A percentile compares a stretch with the other conserved stretches of the same genome.
phyloP scores from a whole-genome alignment of 108 stramenopile species.

The Aurantiochytrium sp. region DNA sequence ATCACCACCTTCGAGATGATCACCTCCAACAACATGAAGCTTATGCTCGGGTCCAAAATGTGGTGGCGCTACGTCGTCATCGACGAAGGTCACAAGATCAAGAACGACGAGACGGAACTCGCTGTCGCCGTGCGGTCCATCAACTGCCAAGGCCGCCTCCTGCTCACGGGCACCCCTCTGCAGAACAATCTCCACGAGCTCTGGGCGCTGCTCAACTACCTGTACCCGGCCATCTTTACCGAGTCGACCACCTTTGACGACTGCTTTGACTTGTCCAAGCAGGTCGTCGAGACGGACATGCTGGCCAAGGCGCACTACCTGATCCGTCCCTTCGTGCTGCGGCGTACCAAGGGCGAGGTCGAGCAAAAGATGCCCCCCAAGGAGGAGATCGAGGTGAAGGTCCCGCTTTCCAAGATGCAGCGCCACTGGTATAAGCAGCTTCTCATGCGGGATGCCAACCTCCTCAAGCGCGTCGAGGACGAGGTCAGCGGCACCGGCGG shows the following conservation, averaged over 20 bases:
- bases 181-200: conserved; percentile 95
- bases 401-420: conserved; percentile 72
- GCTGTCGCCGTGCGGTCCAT: conserved; percentile 72
- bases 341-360: conserved; percentile 85
- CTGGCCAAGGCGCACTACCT: conserved; percentile 82
- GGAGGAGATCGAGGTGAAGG: conserved; percentile 85
- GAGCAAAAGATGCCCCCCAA: conserved; percentile 91
- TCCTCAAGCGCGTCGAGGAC: conserved; percentile 37
- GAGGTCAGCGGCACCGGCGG: not conserved
- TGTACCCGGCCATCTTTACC: conserved; percentile 91
- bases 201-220: conserved; percentile 91
- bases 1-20: conserved; percentile 87
- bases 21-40: conserved; percentile 61
- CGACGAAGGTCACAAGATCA: conserved; percentile 88
- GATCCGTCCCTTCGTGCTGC: conserved; percentile 83
- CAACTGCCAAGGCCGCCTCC: conserved; percentile 71
- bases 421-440: conserved; percentile 73
- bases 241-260: conserved; percentile 67
- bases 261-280: conserved; percentile 72
- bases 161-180: conserved; percentile 81
- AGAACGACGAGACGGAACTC: conserved; percentile 81
- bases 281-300: conserved; percentile 69
- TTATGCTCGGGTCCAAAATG: conserved; percentile 39
- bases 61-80: conserved; percentile 75
- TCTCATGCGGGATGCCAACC: conserved; percentile 52